Percentiles rank a stretch among this genome's conserved stretches.
Evolutionary conservation across 108 stramenopile species (phyloP).

Genomic region (Mediolabrus comicus): DNA sequence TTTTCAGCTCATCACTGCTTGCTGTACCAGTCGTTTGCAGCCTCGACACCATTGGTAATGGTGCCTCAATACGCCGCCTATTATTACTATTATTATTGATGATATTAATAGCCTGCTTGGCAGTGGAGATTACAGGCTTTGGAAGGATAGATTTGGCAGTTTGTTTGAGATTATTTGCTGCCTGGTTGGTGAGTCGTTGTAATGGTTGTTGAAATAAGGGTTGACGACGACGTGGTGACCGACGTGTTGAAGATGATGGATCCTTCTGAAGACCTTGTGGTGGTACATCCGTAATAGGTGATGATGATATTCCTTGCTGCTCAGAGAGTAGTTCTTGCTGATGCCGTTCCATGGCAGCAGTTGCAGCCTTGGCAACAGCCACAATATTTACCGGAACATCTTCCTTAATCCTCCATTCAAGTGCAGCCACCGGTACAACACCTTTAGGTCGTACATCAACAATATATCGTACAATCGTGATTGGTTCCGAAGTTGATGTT

Average conservation of each 20-base stretch:
- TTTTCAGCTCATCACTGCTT: neutral
- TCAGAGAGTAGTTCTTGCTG: neutral
- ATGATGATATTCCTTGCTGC: neutral
- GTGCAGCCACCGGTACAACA: constrained; percentile 90
- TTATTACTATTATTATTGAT: neutral
- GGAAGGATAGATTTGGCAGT: constrained; percentile 26
- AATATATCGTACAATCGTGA: constrained; percentile 70
- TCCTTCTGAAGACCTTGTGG: neutral
- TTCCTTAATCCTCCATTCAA: constrained; percentile 94
- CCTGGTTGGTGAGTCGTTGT: constrained; percentile 8
- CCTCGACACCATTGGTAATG: no score
- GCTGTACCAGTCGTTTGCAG: neutral
- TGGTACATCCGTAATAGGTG: no score
- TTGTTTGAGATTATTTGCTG: constrained; percentile 8
- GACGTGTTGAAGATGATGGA: neutral
- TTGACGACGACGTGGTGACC: neutral
- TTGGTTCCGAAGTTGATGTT: constrained; percentile 1
- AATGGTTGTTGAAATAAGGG: neutral
- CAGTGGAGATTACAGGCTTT: neutral
- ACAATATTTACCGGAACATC: constrained; percentile 91
- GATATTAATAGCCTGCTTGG: constrained; percentile 8
- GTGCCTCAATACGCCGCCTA: no score
- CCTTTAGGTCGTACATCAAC: constrained; percentile 90
- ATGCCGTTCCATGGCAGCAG: neutral
- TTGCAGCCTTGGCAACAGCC: constrained; percentile 82